Percentiles rank a stretch among this genome's conserved stretches.
Evolutionary conservation across 257 asterid genomes (phyloP).

Genomic region (Apocynum venetum): DNA sequence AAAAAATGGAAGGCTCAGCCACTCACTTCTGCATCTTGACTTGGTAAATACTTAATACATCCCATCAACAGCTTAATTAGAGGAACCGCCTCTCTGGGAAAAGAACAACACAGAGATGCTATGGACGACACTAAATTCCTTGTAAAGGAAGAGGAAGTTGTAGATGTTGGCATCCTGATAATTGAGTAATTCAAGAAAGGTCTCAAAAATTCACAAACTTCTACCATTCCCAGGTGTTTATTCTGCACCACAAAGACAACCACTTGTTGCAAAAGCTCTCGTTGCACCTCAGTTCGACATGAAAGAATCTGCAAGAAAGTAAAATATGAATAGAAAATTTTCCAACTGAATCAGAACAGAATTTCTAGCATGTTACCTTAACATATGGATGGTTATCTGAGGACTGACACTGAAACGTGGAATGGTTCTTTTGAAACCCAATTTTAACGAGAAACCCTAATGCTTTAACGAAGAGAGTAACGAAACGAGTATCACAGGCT

Average conservation of each 20-base stretch:
- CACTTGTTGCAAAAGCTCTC: slow-evolving; percentile 79
- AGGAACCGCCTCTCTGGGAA: slow-evolving; percentile 67
- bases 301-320: slow-evolving; percentile 52
- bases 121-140: slow-evolving; percentile 57
- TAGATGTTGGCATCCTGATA: slow-evolving; percentile 40
- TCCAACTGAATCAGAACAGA: not conserved
- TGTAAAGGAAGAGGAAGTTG: slow-evolving; percentile 38
- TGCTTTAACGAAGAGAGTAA: slow-evolving; percentile 51
- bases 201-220: slow-evolving; percentile 72
- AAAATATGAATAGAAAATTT: not conserved
- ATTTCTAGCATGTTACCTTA: slow-evolving; percentile 23
- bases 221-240: slow-evolving; percentile 56
- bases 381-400: slow-evolving; percentile 78
- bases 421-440: slow-evolving; percentile 51
- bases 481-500: slow-evolving; percentile 43
- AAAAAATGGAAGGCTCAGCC: slow-evolving; percentile 7
- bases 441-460: slow-evolving; percentile 64
- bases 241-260: slow-evolving; percentile 54
- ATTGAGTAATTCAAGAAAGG: slow-evolving; percentile 74
- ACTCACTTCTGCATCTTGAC: slow-evolving; percentile 74
- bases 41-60: slow-evolving; percentile 52
- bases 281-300: slow-evolving; percentile 57
- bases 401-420: slow-evolving; percentile 43
- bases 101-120: slow-evolving; percentile 70
- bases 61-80: slow-evolving; percentile 56